Conservation (phyloP, 208 protist genomes). For the Acanthamoeba triangularis region DNA sequence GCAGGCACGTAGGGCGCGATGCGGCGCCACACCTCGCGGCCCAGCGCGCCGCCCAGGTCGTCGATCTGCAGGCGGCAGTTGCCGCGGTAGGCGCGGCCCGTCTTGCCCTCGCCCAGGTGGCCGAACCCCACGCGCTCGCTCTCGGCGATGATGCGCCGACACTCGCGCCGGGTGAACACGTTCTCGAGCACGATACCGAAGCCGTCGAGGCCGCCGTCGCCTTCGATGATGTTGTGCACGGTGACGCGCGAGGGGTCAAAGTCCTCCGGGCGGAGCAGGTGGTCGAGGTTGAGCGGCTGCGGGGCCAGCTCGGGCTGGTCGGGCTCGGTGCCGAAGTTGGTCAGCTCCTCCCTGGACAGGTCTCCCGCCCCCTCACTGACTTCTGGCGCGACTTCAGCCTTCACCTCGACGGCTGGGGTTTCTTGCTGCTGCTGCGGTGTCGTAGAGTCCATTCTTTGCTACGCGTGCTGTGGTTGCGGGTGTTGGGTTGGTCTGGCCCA, state of each 20-base stretch:
- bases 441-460: too few species aligned
- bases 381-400: too few species aligned
- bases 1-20: not conserved
- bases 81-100: slow-evolving; percentile 55
- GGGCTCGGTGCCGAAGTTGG: slow-evolving; percentile 27
- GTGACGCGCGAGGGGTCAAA: slow-evolving; percentile 61
- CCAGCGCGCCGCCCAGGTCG: slow-evolving; percentile 7
- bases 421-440: too few species aligned
- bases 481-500: too few species aligned
- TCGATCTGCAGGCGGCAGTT: slow-evolving; percentile 66
- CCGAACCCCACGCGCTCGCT: slow-evolving; percentile 50
- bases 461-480: too few species aligned
- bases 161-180: slow-evolving; percentile 56
- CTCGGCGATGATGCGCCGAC: slow-evolving; percentile 39
- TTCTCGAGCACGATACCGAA: slow-evolving; percentile 72
- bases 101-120: slow-evolving; percentile 62
- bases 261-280: not conserved
- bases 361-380: not conserved
- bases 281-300: not conserved
- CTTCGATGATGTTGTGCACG: not conserved
- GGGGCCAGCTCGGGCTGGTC: slow-evolving; percentile 14
- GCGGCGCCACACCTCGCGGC: slow-evolving; percentile 47
- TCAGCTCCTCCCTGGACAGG: not conserved
- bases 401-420: too few species aligned
- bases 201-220: slow-evolving; percentile 61